A percentile compares a stretch with the other conserved stretches of the same genome.
phyloP scores from a whole-genome alignment of 208 protist genomes.

The Trypanosoma caninum region DNA sequence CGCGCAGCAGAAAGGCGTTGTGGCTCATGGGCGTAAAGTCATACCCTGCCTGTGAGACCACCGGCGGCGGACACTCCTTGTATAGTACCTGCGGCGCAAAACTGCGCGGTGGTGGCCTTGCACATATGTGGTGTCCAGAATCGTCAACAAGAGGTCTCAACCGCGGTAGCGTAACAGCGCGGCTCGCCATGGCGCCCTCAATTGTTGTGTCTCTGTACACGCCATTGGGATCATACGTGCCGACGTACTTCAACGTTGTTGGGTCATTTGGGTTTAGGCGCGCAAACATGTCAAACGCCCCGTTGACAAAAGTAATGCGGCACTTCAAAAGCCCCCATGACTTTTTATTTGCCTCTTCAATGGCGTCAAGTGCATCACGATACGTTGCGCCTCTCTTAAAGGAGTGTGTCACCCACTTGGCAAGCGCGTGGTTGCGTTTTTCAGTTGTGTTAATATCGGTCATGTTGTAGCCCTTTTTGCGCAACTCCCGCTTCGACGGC shows the following conservation, averaged over 20 bases:
- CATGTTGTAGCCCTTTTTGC: conserved; percentile 70
- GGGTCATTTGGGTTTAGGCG: conserved; percentile 48
- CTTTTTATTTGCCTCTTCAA: conserved; percentile 71
- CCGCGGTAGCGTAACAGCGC: conserved; percentile 36
- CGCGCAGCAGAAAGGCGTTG: conserved; percentile 57
- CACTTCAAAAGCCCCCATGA: conserved; percentile 72
- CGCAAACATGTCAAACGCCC: conserved; percentile 60
- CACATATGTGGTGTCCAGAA: conserved; percentile 49
- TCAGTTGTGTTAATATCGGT: conserved; percentile 44
- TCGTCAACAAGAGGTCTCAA: conserved; percentile 60
- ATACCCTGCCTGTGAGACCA: conserved; percentile 75
- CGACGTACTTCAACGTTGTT: conserved; percentile 40
- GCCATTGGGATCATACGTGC: conserved; percentile 66
- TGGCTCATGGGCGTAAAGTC: conserved; percentile 85
- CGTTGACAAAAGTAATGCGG: conserved; percentile 75
- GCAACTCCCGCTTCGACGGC: conserved; percentile 59
- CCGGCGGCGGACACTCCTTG: conserved; percentile 70
- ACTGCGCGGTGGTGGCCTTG: conserved; percentile 42
- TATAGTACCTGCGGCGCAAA: conserved; percentile 80
- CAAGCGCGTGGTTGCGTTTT: conserved; percentile 64
- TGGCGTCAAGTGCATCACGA: conserved; percentile 57
- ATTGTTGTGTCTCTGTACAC: conserved; percentile 53
- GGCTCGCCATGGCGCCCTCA: conserved; percentile 29
- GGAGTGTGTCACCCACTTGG: conserved; percentile 61
- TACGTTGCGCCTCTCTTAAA: conserved; percentile 54